A percentile compares a stretch with the other conserved stretches of the same genome.
These are phyloP conservation scores for Candida silvicultrix DNA, from an alignment of 805 yeast genomes.

Conservation along the genomic window DNA sequence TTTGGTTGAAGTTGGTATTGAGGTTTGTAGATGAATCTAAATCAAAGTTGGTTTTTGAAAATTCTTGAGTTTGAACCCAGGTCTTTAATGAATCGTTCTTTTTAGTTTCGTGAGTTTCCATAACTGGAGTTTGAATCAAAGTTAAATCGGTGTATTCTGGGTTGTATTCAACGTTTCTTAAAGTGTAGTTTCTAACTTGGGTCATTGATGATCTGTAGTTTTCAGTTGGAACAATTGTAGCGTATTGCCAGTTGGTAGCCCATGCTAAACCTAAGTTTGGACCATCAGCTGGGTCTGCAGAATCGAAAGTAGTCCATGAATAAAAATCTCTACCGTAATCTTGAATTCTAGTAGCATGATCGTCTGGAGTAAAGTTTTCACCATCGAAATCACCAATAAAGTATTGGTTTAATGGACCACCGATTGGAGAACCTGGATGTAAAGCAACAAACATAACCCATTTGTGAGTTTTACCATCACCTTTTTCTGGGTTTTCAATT, in stretches of 20 bases:
- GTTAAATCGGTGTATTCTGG: constrained; percentile 18
- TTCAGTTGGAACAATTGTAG: constrained; percentile 28
- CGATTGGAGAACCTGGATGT: constrained; percentile 37
- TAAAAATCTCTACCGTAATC: constrained; percentile 34
- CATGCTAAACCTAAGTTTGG: constrained; percentile 31
- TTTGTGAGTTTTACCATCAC: constrained; percentile 13
- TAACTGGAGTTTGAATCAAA: constrained; percentile 22
- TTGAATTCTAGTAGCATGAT: constrained; percentile 22
- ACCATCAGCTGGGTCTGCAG: constrained; percentile 13
- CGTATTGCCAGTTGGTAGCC: constrained; percentile 39
- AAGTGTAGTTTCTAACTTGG: constrained; percentile 23
- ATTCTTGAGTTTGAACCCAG: not conserved
- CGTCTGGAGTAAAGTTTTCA: constrained; percentile 25
- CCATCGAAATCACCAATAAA: constrained; percentile 37
- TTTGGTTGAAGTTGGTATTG: not conserved
- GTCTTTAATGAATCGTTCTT: not conserved
- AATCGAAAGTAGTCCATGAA: constrained; percentile 30
- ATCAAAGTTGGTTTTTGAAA: not conserved
- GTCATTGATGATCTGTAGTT: constrained; percentile 32
- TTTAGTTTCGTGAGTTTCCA: constrained; percentile 4
- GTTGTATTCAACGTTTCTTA: constrained; percentile 21
- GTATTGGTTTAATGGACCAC: constrained; percentile 35
- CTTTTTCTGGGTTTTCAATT: constrained; percentile 12
- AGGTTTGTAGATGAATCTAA: not conserved
- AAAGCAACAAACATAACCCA: constrained; percentile 34